Base-by-base conservation (phyloP, 164 flowering plant species). In the Aristolochia fimbriata region DNA sequence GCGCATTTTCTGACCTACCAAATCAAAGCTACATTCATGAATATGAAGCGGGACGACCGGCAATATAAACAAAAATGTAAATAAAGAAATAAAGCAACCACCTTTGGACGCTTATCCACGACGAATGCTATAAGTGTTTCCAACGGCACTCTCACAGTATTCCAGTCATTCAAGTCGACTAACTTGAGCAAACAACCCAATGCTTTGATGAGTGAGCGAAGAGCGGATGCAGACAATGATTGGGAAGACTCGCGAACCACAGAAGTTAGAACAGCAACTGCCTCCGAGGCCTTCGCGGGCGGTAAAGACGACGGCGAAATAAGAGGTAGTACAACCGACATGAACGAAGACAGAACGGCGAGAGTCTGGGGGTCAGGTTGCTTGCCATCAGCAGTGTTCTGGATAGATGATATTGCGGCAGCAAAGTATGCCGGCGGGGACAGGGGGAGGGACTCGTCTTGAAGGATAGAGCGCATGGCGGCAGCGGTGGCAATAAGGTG, bases 401-500 rank as follows among this genome's bases (percentile, higher is more conserved):
- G 75, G 27, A 81, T 62, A 37, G 88, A 55, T 12, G 85, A 68
- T 25, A 93, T 81, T 2, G 86, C 70, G 17, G 97, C 88, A 41
- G 91, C 94, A 67, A 89, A 93, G 79, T 87, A 93, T 6, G 98
- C 77, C 5, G 77, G 57, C 0, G 97, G 87, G 15, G 81, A 70
- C 19, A 81, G 77, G 10, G 94, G 90, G n/a, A 89, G 79, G 14
- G 77, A 74, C 65, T 85, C 84, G 51, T 85, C 69, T 15, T 63
- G 58, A 53, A 89, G 78, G 48, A 89, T 75, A 24, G 91, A 72
- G 58, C 83, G 87, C 68, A 84, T 75, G 66, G 97, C 94, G 62
- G 83, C 84, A 50, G 97, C 90, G 57, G 96, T 77, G 55, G 97
- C 98, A 71, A 83, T 69, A 60, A 93, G 94, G 68, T 93, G 97